Conservation (phyloP, 1,284 basidiomycete genomes). For the Fomes fomentarius region DNA sequence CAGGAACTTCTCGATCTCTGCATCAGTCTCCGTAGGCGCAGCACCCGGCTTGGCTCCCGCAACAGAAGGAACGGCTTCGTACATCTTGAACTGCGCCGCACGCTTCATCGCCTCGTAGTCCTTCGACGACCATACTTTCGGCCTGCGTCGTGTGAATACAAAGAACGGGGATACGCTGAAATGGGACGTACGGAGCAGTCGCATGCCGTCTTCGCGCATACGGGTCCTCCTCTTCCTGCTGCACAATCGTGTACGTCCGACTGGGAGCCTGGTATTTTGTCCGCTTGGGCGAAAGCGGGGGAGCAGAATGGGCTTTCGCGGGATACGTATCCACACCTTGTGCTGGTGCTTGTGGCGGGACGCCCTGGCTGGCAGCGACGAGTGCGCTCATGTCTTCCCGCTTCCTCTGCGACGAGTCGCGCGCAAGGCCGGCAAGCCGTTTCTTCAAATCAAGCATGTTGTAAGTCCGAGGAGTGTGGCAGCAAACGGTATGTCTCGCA, state of each 20-base stretch:
- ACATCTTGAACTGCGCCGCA: constrained; percentile 54
- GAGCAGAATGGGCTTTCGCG: constrained; percentile 1
- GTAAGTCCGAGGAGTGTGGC: too few species aligned
- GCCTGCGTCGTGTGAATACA: constrained; percentile 26
- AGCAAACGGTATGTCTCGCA: constrained; percentile 12
- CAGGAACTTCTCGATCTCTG: constrained; percentile 74
- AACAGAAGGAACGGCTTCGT: constrained; percentile 63
- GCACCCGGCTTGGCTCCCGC: constrained; percentile 25
- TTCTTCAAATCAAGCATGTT: constrained; percentile 1
- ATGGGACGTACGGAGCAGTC: constrained; percentile 32
- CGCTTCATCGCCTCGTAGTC: constrained; percentile 37
- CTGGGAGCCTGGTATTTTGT: constrained; percentile 1
- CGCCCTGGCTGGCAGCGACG: constrained; percentile 1
- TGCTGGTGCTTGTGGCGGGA: neutral
- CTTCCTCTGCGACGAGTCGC: constrained; percentile 22
- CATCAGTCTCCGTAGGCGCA: constrained; percentile 42
- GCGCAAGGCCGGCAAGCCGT: constrained; percentile 22
- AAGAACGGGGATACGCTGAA: neutral
- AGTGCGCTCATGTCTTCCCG: constrained; percentile 1
- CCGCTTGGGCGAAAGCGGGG: constrained; percentile 1
- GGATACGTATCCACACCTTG: constrained; percentile 1
- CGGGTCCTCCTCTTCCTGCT: constrained; percentile 20
- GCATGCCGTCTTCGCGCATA: constrained; percentile 15
- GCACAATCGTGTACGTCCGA: constrained; percentile 36
- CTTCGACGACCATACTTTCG: constrained; percentile 57